Evolutionary conservation across 192 early-diverging fungal genomes (phyloP), one percentile per base, ranked within the genome.

Genomic region (Podila clonocystis): DNA sequence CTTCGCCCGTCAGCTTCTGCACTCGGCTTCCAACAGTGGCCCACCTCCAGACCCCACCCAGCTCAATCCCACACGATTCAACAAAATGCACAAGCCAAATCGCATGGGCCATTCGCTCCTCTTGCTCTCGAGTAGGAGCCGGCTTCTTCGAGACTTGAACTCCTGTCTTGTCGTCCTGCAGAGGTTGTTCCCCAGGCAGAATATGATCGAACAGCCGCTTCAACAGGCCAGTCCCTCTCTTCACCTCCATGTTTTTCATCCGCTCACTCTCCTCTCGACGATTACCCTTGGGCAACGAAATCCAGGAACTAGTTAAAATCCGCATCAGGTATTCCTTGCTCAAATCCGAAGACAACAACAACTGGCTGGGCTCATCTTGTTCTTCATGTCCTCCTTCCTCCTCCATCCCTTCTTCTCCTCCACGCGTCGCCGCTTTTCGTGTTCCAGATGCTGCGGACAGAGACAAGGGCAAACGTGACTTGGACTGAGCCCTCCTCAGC

Each of bases 151-250:
- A n/a, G 0, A 3, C 4, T 4, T 22, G n/a, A 26, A 2, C 8
- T 9, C 22, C 52, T 24, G 52, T 52, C 17, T 22, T 7, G 19
- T 20, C 9, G 34, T 36, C 34, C 0, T 36, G 7, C 34, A 36
- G n/a, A 55, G 20, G 13, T 1, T 24, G 5, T 61, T 61, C 58
- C 19, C 33, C 15, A 17, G 26, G 17, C 28, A 80, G 49, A 3
- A 73, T 36, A 28, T 80, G 77, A 61, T 73, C 67, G 61, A 80
- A 22, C 41, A 80, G 30, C 2, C 77, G 77, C 26, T 67, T 66
- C 50, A 80, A 58, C 9, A 80, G 68, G 17, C 77, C 67, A 11
- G 73, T 80, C 49, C 68, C 63, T 22, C 77, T 67, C 58, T 80
- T 80, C 33, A 80, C 58, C 30, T 68, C 76, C 11, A 65, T 5